A percentile compares a stretch with the other conserved stretches of the same genome.
Evolutionary conservation across 371 early-diverging fungal species (phyloP).

Genomic region (Batrachochytrium dendrobatidis): DNA sequence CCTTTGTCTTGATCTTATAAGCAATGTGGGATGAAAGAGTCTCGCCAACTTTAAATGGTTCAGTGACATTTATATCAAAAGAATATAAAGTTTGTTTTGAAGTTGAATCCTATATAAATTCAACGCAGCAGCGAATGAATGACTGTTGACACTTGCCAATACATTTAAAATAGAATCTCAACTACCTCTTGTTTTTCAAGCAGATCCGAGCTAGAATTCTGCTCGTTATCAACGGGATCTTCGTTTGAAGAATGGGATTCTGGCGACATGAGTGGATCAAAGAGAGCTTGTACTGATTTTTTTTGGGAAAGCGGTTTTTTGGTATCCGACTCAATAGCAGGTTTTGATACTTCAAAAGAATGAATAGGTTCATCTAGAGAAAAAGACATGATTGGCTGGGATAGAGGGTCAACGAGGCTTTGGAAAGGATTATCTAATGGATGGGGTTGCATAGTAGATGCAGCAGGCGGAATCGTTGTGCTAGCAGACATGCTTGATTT

Average conservation of each 20-base stretch:
- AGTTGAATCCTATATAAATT: too few relatives aligned
- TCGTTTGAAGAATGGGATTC: background rate
- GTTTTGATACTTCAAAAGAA: too few relatives aligned
- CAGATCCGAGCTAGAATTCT: too few relatives aligned
- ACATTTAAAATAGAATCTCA: too few relatives aligned
- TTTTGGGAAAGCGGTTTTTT: background rate
- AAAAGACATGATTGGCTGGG: too few relatives aligned
- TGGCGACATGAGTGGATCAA: background rate
- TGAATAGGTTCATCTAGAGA: too few relatives aligned
- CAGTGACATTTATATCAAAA: constrained; percentile 70
- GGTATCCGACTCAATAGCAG: background rate
- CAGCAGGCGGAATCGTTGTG: background rate
- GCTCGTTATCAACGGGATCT: background rate
- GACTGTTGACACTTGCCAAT: too few relatives aligned
- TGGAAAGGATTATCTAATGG: too few relatives aligned
- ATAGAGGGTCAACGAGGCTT: too few relatives aligned
- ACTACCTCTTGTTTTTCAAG: too few relatives aligned
- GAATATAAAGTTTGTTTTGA: background rate
- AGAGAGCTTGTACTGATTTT: background rate
- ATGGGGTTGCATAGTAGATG: background rate
- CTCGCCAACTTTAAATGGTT: constrained; percentile 86
- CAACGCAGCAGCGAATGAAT: too few relatives aligned
- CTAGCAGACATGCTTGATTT: too few relatives aligned
- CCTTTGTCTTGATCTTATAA: constrained; percentile 81
- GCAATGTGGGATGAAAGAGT: constrained; percentile 77